phyloP scores from a whole-genome alignment of 192 early-diverging fungal species.

The Mycoemilia scoparia region DNA sequence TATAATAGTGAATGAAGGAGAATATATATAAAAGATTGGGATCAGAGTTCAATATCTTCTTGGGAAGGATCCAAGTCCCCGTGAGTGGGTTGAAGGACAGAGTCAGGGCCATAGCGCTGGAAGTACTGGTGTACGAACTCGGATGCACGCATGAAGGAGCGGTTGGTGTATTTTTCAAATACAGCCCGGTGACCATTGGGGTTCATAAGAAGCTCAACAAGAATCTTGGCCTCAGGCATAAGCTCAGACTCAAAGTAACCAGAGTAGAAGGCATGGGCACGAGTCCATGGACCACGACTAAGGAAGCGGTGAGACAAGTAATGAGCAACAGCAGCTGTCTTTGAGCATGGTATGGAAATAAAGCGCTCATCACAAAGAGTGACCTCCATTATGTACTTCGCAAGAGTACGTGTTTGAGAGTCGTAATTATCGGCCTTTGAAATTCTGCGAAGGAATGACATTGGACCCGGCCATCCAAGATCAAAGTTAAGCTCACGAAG shows the following conservation, averaged over 20 bases:
- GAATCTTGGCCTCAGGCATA: constrained; percentile 14
- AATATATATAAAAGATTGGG: too few relatives aligned
- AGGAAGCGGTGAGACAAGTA: constrained; percentile 25
- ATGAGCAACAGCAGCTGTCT: constrained; percentile 27
- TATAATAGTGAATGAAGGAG: too few relatives aligned
- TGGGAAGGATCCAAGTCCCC: constrained; percentile 1
- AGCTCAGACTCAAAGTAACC: constrained; percentile 51
- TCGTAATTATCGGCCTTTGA: constrained; percentile 41
- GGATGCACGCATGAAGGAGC: constrained; percentile 17
- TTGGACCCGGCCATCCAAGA: constrained; percentile 35
- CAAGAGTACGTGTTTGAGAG: constrained; percentile 30
- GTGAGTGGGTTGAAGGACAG: constrained; percentile 3
- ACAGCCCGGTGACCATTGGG: constrained; percentile 20
- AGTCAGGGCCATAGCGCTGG: not conserved
- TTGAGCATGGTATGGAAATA: constrained; percentile 24
- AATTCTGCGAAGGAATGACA: constrained; percentile 37
- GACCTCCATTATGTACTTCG: constrained; percentile 41
- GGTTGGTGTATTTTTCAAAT: constrained; percentile 27
- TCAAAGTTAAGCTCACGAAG: constrained; percentile 36
- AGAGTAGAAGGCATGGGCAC: constrained; percentile 38
- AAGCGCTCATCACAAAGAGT: constrained; percentile 38
- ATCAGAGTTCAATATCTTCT: not conserved
- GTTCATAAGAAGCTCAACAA: constrained; percentile 32
- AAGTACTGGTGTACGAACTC: constrained; percentile 21
- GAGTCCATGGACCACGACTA: constrained; percentile 24